Evolutionary conservation across 179 eudicot species (phyloP).

Genomic region (Beta macrorhiza): DNA sequence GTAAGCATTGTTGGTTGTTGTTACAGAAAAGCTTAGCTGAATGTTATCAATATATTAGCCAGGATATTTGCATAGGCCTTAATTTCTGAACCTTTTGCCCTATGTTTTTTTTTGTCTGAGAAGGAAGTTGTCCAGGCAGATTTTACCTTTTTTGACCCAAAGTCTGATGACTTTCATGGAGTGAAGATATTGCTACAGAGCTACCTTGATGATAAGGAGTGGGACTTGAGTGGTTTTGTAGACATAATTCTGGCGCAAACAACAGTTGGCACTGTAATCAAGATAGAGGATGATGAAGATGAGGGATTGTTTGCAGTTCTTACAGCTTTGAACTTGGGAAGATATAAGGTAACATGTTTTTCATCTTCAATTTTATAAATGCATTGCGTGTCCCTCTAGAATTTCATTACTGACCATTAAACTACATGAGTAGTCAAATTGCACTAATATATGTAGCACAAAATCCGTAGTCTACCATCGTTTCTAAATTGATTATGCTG

Average conservation of each 20-base stretch:
- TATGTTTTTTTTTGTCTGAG: neutral
- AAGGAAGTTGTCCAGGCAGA: conserved; percentile 48
- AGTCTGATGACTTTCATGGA: conserved; percentile 87
- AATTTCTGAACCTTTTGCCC: neutral
- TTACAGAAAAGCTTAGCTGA: neutral
- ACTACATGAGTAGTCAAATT: neutral
- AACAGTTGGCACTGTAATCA: conserved; percentile 84
- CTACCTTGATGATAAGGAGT: conserved; percentile 62
- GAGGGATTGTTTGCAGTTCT: conserved; percentile 65
- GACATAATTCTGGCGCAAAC: conserved; percentile 83
- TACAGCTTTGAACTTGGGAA: conserved; percentile 68
- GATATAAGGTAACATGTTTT: conserved; percentile 53
- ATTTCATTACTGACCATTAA: neutral
- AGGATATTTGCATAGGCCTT: neutral
- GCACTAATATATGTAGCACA: neutral
- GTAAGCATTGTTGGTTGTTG: conserved; percentile 25
- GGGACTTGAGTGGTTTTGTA: conserved; percentile 88
- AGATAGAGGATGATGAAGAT: conserved; percentile 86
- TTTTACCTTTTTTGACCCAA: conserved; percentile 81
- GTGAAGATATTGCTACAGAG: conserved; percentile 70
- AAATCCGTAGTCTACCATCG: neutral
- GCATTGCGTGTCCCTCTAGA: neutral
- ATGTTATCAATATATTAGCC: too few species aligned
- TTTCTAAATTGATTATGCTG: neutral
- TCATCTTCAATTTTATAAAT: too few species aligned